A percentile compares a stretch with the other conserved stretches of the same genome.
These are phyloP conservation scores for Pythium insidiosum DNA, from an alignment of 352 stramenopile genomes.

Conservation along the genomic window DNA sequence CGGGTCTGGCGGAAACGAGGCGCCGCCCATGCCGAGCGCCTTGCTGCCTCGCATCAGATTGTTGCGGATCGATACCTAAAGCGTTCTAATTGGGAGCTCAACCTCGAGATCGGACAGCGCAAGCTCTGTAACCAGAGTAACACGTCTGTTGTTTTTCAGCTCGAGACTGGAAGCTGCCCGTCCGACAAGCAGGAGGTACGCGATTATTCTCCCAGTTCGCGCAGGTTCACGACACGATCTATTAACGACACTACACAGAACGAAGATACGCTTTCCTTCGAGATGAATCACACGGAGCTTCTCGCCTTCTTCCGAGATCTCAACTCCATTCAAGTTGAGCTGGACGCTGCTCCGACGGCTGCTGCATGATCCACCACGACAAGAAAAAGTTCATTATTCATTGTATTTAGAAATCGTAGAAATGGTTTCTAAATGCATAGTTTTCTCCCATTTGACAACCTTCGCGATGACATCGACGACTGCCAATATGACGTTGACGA, in stretches of 20 bases:
- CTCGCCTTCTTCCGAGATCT: constrained; percentile 50
- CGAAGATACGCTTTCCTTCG: constrained; percentile 42
- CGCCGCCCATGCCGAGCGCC: too few species aligned
- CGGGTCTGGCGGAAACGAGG: constrained; percentile 63
- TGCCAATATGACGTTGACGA: constrained; percentile 5
- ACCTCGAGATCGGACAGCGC: too few species aligned
- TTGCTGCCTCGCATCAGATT: too few species aligned
- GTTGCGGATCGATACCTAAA: too few species aligned
- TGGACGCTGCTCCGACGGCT: constrained; percentile 18
- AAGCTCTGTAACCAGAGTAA: constrained; percentile 38
- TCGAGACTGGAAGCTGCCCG: constrained; percentile 24
- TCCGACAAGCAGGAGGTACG: constrained; percentile 30
- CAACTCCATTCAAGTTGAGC: constrained; percentile 41
- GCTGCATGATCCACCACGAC: too few species aligned
- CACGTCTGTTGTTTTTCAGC: constrained; percentile 47
- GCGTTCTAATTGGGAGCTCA: too few species aligned
- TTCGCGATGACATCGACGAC: too few species aligned
- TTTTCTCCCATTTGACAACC: too few species aligned
- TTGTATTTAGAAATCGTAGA: too few species aligned
- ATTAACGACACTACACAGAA: constrained; percentile 4
- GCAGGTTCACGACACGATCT: constrained; percentile 8
- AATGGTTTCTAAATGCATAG: too few species aligned
- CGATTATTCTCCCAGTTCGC: constrained; percentile 59
- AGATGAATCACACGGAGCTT: constrained; percentile 50
- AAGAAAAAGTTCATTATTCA: too few species aligned